Percentiles rank a stretch among this genome's conserved stretches.
These are phyloP conservation scores for Lecanicillium sp. DNA, from an alignment of 2,329 filamentous ascomycete species.

Conservation along the genomic window DNA sequence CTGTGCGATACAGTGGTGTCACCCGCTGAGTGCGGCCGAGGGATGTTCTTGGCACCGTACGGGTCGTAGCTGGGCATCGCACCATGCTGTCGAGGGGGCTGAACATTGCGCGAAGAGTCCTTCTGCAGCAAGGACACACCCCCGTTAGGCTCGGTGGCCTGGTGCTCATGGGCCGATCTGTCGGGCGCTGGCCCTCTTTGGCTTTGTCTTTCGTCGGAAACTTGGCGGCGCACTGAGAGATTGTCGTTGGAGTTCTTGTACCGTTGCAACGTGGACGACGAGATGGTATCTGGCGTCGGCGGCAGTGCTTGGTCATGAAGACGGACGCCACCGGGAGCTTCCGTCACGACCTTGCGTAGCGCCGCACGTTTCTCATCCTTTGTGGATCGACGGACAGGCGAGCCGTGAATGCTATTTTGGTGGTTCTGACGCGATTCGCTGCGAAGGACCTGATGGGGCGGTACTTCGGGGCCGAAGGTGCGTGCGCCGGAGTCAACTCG, in stretches of 20 bases:
- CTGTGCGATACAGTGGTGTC: slow-evolving; percentile 38
- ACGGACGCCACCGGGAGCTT: slow-evolving; percentile 35
- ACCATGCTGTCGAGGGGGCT: not conserved
- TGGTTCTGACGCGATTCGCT: slow-evolving; percentile 2
- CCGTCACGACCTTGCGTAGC: slow-evolving; percentile 43
- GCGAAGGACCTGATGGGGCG: not conserved
- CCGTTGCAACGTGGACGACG: slow-evolving; percentile 46
- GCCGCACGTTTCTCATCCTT: slow-evolving; percentile 44
- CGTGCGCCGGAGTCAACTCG: slow-evolving; percentile 27
- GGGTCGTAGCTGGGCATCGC: slow-evolving; percentile 8
- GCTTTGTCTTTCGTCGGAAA: slow-evolving; percentile 26
- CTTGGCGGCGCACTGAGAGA: slow-evolving; percentile 28
- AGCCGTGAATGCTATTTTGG: slow-evolving; percentile 16
- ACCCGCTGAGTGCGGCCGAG: slow-evolving; percentile 41
- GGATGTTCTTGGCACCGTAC: slow-evolving; percentile 23
- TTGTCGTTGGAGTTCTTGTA: slow-evolving; percentile 48
- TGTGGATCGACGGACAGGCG: slow-evolving; percentile 22
- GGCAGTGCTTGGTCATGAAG: slow-evolving; percentile 42
- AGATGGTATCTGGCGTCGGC: slow-evolving; percentile 55
- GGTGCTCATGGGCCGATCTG: not conserved
- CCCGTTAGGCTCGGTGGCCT: slow-evolving; percentile 1
- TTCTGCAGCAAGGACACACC: slow-evolving; percentile 10
- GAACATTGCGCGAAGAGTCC: not conserved
- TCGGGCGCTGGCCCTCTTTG: not conserved
- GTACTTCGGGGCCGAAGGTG: not conserved